phyloP scores from a whole-genome alignment of 2,329 filamentous ascomycete genomes.

The Xenosphaeropsis pyriputrescens region DNA sequence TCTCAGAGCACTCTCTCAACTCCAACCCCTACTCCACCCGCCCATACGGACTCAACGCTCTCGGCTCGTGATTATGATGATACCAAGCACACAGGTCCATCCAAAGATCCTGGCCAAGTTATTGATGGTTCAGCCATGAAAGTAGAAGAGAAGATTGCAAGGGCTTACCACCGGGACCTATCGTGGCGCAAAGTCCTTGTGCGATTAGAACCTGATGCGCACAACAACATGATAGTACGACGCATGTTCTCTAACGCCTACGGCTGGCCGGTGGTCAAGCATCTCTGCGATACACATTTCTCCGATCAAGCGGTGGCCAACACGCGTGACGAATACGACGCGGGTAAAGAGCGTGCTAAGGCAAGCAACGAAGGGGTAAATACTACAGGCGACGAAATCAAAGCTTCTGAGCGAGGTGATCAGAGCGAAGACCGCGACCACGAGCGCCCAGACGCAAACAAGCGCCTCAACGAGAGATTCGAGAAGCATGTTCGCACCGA shows the following conservation, averaged over 20 bases:
- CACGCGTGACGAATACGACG: conserved; percentile 52
- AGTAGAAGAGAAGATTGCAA: conserved; percentile 94
- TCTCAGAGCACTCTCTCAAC: conserved; percentile 11
- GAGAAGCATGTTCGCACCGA: conserved; percentile 24
- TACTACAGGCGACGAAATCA: conserved; percentile 51
- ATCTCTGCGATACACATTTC: conserved; percentile 90
- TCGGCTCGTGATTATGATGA: conserved; percentile 37
- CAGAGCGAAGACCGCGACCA: not conserved
- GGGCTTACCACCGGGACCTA: conserved; percentile 82
- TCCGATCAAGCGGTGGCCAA: conserved; percentile 54
- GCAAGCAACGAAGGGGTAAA: conserved; percentile 38
- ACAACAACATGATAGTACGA: conserved; percentile 96
- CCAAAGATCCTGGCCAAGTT: conserved; percentile 28
- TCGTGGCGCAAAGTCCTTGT: conserved; percentile 97
- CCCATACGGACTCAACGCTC: conserved; percentile 27
- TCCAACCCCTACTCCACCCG: conserved; percentile 10
- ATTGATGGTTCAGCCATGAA: conserved; percentile 59
- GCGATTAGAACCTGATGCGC: conserved; percentile 86
- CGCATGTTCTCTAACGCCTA: conserved; percentile 96
- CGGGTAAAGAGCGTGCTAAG: conserved; percentile 54
- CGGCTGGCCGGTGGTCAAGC: conserved; percentile 93
- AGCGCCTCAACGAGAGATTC: conserved; percentile 2
- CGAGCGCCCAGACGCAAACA: conserved; percentile 9
- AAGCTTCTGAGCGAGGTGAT: conserved; percentile 8
- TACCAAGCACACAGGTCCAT: conserved; percentile 27